Conservation (phyloP, 768 basidiomycete species). For the Mrakia gelida region DNA sequence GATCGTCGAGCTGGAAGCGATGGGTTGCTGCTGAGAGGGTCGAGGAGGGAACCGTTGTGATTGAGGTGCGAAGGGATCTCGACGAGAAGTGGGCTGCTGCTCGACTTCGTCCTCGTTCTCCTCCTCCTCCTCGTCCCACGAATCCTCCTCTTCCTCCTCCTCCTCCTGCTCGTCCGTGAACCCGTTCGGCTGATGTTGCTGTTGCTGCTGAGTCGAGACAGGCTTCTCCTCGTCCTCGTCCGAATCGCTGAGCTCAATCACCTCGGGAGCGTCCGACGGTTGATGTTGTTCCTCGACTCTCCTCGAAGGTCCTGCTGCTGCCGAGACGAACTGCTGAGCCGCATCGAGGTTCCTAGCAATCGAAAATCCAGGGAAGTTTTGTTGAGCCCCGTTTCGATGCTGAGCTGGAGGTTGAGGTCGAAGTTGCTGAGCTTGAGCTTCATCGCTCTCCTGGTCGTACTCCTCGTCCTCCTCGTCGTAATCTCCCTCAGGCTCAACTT, state of each 20-base stretch:
- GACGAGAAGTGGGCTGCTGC: not conserved
- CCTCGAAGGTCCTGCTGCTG: too few relatives aligned
- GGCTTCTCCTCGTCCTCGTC: slow-evolving; percentile 13
- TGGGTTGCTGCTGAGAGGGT: not conserved
- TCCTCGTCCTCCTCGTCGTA: slow-evolving; percentile 12
- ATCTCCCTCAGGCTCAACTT: not conserved
- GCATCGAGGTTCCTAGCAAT: not conserved
- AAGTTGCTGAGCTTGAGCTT: not conserved
- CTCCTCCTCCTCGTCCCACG: not conserved
- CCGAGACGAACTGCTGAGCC: too few relatives aligned
- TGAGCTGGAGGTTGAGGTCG: not conserved
- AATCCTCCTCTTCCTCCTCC: not conserved
- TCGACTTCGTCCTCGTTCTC: not conserved
- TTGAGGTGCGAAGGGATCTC: not conserved
- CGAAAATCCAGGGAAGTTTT: not conserved
- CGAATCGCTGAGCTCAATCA: slow-evolving; percentile 17
- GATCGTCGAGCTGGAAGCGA: too few relatives aligned
- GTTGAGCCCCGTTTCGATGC: not conserved
- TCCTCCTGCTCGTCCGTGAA: not conserved
- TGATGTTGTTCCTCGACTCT: not conserved
- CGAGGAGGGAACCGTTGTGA: not conserved
- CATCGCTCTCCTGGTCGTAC: not conserved
- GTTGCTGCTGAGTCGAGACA: not conserved
- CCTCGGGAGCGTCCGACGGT: not conserved
- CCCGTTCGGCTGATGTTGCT: not conserved